phyloP scores from a whole-genome alignment of 1,284 basidiomycete genomes.

The Testicularia cyperi region DNA sequence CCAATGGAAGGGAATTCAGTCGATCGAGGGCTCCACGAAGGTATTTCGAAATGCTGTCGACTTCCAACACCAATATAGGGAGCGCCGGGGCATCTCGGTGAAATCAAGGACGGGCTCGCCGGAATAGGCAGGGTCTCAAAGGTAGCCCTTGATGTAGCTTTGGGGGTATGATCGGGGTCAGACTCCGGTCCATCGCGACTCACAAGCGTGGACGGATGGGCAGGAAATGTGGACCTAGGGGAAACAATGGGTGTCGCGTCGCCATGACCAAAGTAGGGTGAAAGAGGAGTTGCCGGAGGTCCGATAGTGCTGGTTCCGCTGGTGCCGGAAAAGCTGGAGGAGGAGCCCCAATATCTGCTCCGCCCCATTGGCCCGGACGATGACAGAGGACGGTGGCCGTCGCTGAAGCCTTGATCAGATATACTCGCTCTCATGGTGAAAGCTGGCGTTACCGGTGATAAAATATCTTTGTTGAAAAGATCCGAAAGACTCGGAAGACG shows the following conservation, averaged over 20 bases:
- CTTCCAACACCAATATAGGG: constrained; percentile 15
- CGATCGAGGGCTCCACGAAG: constrained; percentile 5
- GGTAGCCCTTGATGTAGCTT: constrained; percentile 4
- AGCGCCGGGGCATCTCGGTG: constrained; percentile 20
- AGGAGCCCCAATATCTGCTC: constrained; percentile 6
- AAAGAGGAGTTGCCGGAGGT: constrained; percentile 22
- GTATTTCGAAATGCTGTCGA: constrained; percentile 14
- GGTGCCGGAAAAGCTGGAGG: constrained; percentile 10
- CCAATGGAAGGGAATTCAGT: constrained; percentile 7
- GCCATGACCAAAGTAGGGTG: constrained; percentile 10
- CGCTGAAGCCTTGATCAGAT: constrained; percentile 13
- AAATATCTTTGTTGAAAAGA: constrained; percentile 24
- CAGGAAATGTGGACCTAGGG: constrained; percentile 1
- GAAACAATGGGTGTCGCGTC: constrained; percentile 3
- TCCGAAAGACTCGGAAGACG: constrained; percentile 27
- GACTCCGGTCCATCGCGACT: no score
- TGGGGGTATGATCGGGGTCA: constrained; percentile 20
- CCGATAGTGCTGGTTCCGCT: constrained; percentile 8
- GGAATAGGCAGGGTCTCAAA: constrained; percentile 4
- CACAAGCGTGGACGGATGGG: background rate
- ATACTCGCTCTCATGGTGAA: constrained; percentile 1
- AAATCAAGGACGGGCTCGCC: background rate
- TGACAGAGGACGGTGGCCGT: constrained; percentile 15
- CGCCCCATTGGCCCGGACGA: constrained; percentile 5
- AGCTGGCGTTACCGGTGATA: constrained; percentile 18